Percentiles rank a stretch among this genome's conserved stretches.
phyloP scores from a whole-genome alignment of 2,329 filamentous ascomycete species.

The Talaromyces sp. region DNA sequence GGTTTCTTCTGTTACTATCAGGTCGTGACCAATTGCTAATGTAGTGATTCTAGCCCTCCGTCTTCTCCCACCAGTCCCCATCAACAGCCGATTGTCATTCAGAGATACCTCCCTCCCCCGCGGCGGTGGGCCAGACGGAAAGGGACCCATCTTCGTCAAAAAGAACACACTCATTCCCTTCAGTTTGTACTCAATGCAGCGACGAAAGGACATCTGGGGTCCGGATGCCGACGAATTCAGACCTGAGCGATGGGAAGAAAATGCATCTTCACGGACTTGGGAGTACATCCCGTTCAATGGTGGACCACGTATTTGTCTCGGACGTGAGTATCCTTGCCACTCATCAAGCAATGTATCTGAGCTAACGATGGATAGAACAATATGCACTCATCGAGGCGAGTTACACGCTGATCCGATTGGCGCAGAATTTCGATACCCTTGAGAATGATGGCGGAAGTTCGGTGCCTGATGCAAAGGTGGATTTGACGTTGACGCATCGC shows the following conservation, averaged over 20 bases:
- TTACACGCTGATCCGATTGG: constrained; percentile 23
- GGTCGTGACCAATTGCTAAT: not conserved
- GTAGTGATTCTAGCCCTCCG: constrained; percentile 8
- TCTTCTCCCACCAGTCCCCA: constrained; percentile 54
- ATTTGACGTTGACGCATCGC: constrained; percentile 12
- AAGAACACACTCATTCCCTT: constrained; percentile 66
- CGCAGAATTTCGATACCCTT: constrained; percentile 52
- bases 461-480: constrained; percentile 10
- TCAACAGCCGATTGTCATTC: constrained; percentile 46
- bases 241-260: constrained; percentile 46
- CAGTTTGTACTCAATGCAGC: constrained; percentile 68
- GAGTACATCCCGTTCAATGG: constrained; percentile 33
- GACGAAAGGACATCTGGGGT: constrained; percentile 54
- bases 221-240: constrained; percentile 45
- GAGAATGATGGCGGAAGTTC: constrained; percentile 14
- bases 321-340: constrained; percentile 23
- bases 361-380: constrained; percentile 17
- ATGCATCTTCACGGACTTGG: constrained; percentile 47
- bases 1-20: not conserved
- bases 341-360: not conserved
- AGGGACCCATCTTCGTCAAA: constrained; percentile 60
- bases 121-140: constrained; percentile 26
- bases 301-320: constrained; percentile 28
- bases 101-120: constrained; percentile 15
- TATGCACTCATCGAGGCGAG: constrained; percentile 26